Percentiles rank a stretch among this genome's conserved stretches.
Evolutionary conservation across 176 grass and related monocot species (phyloP).

Genomic region (Rhynchospora breviuscula): DNA sequence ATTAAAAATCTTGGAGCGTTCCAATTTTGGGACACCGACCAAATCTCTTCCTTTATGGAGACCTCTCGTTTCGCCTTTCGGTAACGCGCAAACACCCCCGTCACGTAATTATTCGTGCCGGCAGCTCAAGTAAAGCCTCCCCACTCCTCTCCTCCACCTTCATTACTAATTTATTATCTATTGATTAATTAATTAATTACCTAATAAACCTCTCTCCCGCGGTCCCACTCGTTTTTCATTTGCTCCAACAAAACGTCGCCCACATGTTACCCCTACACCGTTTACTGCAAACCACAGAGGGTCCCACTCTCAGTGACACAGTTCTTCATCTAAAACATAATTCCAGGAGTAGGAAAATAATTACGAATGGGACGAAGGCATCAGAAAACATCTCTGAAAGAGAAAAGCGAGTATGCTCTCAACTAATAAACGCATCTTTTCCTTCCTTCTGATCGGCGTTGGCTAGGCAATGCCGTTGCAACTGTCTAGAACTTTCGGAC

Average conservation of each 20-base stretch:
- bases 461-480: slow-evolving; percentile 13
- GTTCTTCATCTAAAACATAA: background rate
- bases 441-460: background rate
- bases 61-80: slow-evolving; percentile 1
- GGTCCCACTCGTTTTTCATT: background rate
- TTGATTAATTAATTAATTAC: too few relatives aligned
- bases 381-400: slow-evolving; percentile 19
- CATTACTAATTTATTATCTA: background rate
- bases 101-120: slow-evolving; percentile 29
- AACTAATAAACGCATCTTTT: slow-evolving; percentile 25
- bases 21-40: background rate
- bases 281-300: background rate
- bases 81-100: slow-evolving; percentile 31
- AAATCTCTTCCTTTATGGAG: background rate
- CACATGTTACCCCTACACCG: background rate
- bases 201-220: background rate
- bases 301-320: background rate
- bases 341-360: background rate
- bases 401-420: background rate
- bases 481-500: background rate
- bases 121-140: slow-evolving; percentile 22
- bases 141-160: background rate
- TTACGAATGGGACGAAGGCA: background rate
- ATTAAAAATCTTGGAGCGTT: background rate
- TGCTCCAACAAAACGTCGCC: background rate